Percentiles rank a stretch among this genome's conserved stretches.
Evolutionary conservation across 495 filamentous ascomycete species (phyloP).

Genomic region (Hypoxylon subgilvum): DNA sequence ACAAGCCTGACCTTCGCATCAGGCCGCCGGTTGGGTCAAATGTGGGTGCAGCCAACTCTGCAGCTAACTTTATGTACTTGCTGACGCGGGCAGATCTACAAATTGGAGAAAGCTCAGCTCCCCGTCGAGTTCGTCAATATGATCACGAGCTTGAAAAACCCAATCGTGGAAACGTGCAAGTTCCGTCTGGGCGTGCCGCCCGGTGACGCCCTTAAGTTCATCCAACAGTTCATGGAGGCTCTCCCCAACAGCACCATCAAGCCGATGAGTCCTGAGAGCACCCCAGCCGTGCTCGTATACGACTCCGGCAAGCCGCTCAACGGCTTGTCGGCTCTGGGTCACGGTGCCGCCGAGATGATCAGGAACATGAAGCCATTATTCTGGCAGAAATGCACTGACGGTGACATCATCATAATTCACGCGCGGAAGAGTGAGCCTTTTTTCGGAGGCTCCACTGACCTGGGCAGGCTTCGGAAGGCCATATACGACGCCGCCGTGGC

Average conservation of each 20-base stretch:
- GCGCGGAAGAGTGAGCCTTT: conserved; percentile 69
- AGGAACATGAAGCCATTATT: conserved; percentile 31
- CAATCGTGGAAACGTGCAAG: conserved; percentile 75
- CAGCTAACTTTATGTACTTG: background rate
- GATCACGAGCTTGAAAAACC: conserved; percentile 67
- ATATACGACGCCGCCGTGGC: conserved; percentile 71
- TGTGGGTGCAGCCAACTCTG: conserved; percentile 41
- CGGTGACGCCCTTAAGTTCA: conserved; percentile 62
- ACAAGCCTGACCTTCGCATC: conserved; percentile 88
- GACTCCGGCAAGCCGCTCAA: conserved; percentile 71
- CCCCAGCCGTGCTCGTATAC: conserved; percentile 75
- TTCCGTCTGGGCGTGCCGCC: conserved; percentile 53
- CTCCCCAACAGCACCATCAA: conserved; percentile 63
- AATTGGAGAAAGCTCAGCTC: conserved; percentile 63
- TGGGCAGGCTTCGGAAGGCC: conserved; percentile 76
- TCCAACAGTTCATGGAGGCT: conserved; percentile 70
- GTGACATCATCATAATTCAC: conserved; percentile 80
- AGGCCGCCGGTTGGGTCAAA: conserved; percentile 31
- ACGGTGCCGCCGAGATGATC: conserved; percentile 57
- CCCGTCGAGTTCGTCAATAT: conserved; percentile 71
- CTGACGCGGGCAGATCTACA: conserved; percentile 61
- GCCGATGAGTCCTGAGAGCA: conserved; percentile 70
- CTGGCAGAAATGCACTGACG: conserved; percentile 55
- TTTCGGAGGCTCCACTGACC: conserved; percentile 72
- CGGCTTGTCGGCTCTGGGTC: conserved; percentile 76